These are phyloP conservation scores for Komagataella phaffii DNA, from an alignment of 805 yeast genomes.

Conservation along the genomic window DNA sequence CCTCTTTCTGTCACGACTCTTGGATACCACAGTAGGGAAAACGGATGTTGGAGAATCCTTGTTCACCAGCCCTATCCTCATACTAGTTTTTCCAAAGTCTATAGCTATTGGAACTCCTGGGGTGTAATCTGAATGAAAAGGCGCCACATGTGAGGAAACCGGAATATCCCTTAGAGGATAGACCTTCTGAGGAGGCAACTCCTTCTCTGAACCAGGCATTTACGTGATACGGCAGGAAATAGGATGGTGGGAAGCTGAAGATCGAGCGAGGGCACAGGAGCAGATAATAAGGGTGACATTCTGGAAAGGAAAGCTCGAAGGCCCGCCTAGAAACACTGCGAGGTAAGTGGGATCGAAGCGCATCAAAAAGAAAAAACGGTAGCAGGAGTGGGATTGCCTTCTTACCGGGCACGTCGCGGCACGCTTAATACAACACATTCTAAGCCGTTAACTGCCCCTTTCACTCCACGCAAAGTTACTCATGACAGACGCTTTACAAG, in stretches of 20 bases:
- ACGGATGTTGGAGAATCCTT: constrained; percentile 34
- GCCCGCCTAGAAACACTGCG: too few relatives aligned
- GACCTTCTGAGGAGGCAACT: constrained; percentile 26
- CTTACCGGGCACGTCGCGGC: background rate
- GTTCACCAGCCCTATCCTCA: constrained; percentile 48
- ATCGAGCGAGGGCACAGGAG: background rate
- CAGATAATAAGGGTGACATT: background rate
- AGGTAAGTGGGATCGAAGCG: background rate
- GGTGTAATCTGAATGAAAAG: constrained; percentile 33
- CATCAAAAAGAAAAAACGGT: background rate
- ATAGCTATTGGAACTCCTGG: constrained; percentile 67
- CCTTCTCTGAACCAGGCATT: constrained; percentile 6
- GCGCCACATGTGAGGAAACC: constrained; percentile 26
- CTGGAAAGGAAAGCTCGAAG: background rate
- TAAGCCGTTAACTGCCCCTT: background rate
- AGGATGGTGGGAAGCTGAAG: background rate
- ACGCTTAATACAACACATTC: background rate
- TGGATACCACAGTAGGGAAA: constrained; percentile 58
- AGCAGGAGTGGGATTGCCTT: background rate
- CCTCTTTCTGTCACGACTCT: constrained; percentile 69
- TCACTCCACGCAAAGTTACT: background rate
- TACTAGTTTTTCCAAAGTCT: constrained; percentile 63
- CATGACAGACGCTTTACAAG: constrained; percentile 26
- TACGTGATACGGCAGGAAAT: background rate
- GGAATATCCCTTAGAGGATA: constrained; percentile 27